A percentile compares a stretch with the other conserved stretches of the same genome.
Evolutionary conservation across 768 basidiomycete species (phyloP).

Genomic region (Termitomyces bulborhizus): DNA sequence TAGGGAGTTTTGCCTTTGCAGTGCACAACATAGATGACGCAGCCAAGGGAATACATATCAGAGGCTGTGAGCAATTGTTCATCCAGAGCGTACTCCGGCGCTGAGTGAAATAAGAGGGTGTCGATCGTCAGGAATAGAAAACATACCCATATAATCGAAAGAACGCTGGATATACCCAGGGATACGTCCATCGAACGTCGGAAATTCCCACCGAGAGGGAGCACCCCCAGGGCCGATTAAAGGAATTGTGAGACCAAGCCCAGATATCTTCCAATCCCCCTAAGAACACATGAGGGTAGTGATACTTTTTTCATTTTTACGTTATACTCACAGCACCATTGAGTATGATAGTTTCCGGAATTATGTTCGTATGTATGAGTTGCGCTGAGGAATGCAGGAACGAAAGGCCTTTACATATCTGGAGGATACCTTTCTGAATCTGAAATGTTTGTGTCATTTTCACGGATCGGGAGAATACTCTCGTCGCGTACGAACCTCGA

Average conservation of each 20-base stretch:
- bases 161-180: constrained; percentile 84
- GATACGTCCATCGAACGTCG: constrained; percentile 75
- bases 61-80: constrained; percentile 82
- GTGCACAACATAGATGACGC: constrained; percentile 87
- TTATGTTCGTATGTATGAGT: constrained; percentile 87
- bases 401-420: constrained; percentile 82
- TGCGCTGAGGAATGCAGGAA: constrained; percentile 93
- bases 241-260: constrained; percentile 82
- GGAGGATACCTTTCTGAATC: constrained; percentile 94
- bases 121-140: background rate
- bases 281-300: constrained; percentile 21
- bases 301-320: background rate
- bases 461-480: constrained; percentile 28
- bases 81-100: constrained; percentile 92
- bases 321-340: constrained; percentile 67
- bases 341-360: constrained; percentile 81
- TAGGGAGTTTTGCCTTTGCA: constrained; percentile 85
- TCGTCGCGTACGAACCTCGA: constrained; percentile 60
- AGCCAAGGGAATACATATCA: constrained; percentile 92
- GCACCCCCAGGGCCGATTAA: constrained; percentile 62
- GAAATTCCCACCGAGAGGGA: constrained; percentile 84
- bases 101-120: constrained; percentile 29
- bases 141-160: constrained; percentile 89
- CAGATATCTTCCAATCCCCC: constrained; percentile 98
- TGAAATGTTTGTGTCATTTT: background rate